Base-by-base conservation (phyloP, 306 rosid genomes). In the Crotalaria pallida region DNA sequence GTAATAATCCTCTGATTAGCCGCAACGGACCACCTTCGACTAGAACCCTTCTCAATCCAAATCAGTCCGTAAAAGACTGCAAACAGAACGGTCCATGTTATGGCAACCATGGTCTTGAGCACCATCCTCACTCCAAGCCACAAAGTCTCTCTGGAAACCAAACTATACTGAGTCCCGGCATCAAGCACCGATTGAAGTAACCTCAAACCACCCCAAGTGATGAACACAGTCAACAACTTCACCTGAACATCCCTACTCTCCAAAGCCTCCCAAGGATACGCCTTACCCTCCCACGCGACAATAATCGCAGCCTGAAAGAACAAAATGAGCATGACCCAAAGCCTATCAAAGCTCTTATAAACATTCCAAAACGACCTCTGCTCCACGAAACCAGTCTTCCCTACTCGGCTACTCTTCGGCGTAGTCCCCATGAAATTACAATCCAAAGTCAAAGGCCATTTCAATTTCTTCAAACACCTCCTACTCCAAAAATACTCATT, bases 351-450 rank as follows among this genome's bases (percentile, higher is more conserved):
- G 72, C 96, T 88, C 87, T 95, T 77, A 38, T 86, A 90, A 51
- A 92, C 19, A 73, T 92, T 92, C 98, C 96, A 92, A 65, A 92
- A 92, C 7, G 98, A 88, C 85, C 98, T 90, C 75, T 85, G 96
- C 83, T 92, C 98, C 72, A 92, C 98, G 67, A 86, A 92, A 10
- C 98, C 98, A 0, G 98, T 92, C 89, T 92, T 92, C 83, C 98
- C 98, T 1, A 92, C 90, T 7, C 96, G 79, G 50, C 11, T 71
- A 0, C 5, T 65, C 83, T 90, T 92, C 0, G 84, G 81, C 0
- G 88, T 77, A 1, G 90, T 90, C 18, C 84, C 82, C 15, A 92
- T 77, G 77, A 92, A 92, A 62, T 89, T 92, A 61, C 91, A 71
- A 7, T 34, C 57, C 0, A 47, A 31, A 22, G 74, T 70, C 13